Percentiles rank a stretch among this genome's conserved stretches.
Evolutionary conservation across 2,329 filamentous ascomycete species (phyloP).

Genomic region (Epichloe brachyelytri): DNA sequence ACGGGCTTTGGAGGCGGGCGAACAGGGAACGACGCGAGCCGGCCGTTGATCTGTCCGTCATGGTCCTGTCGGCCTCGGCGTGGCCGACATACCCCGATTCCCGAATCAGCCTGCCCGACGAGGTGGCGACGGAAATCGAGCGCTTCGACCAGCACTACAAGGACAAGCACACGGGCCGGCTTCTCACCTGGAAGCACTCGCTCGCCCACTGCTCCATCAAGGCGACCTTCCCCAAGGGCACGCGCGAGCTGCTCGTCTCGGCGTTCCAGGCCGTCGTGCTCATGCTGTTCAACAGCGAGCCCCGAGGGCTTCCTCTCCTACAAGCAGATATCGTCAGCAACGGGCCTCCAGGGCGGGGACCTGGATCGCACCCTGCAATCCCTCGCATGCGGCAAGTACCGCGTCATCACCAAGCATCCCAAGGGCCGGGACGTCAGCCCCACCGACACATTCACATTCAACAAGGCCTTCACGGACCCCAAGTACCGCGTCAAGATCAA

Average conservation of each 20-base stretch:
- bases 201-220: conserved; percentile 84
- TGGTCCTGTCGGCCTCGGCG: conserved; percentile 76
- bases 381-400: conserved; percentile 78
- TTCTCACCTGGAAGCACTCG: conserved; percentile 82
- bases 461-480: conserved; percentile 60
- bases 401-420: conserved; percentile 74
- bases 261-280: conserved; percentile 88
- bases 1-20: conserved; percentile 54
- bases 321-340: conserved; percentile 59
- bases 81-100: conserved; percentile 86
- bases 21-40: conserved; percentile 31
- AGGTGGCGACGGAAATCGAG: conserved; percentile 63
- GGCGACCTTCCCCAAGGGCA: conserved; percentile 64
- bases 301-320: conserved; percentile 56
- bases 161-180: conserved; percentile 75
- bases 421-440: conserved; percentile 67
- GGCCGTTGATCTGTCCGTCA: conserved; percentile 58
- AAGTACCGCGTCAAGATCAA: conserved; percentile 97
- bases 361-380: conserved; percentile 87
- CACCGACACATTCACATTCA: conserved; percentile 77
- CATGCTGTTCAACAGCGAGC: conserved; percentile 70
- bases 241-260: conserved; percentile 81
- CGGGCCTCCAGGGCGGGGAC: conserved; percentile 62
- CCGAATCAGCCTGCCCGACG: conserved; percentile 57
- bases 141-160: conserved; percentile 81